Evolutionary conservation across 768 basidiomycete genomes (phyloP), one percentile per base, ranked within the genome.

Genomic region (Tricholoma matsutake): DNA sequence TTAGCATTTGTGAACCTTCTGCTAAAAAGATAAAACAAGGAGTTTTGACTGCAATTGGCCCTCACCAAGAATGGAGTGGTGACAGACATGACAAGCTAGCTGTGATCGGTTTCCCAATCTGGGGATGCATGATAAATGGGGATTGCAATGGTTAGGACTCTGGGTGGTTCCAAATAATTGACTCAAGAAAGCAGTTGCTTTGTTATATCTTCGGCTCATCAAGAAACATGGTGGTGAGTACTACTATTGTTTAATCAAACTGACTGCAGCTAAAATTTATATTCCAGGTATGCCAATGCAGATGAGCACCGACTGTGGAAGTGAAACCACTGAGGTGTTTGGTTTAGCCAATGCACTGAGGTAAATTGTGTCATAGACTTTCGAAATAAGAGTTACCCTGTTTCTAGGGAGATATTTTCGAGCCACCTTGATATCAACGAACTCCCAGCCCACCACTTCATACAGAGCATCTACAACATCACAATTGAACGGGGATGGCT

Each of bases 291-390:
- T 75, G 58, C 73, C 72, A 22, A 57, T 75, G 18, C 73, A 75
- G 52, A 67, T 51, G 9, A 73, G 69, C 1, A 75, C 71, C 1
- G 73, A 77, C 61, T 72, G 73, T 62, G 73, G 75, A 1, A 64
- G 62, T 10, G 73, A 75, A 61, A 72, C 70, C 0, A 69, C 62
- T 0, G 28, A 58, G 16, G 39, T 74, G 4, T 75, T 54, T 65
- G 73, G 65, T 29, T 57, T 73, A 20, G 67, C 65, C 0, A 72
- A 70, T 56, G 68, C 68, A 0, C 61, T 75, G 0, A 45, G 69
- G 75, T 74, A 56, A 13, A 5, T 34, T 34, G n/a, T 34, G n/a
- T n/a, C n/a, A n/a, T n/a, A n/a, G n/a, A n/a, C n/a, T n/a, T n/a
- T n/a, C n/a, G n/a, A n/a, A n/a, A n/a, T n/a, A n/a, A n/a, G n/a